Base-by-base conservation (phyloP, 2,329 filamentous ascomycete species). In the Calonectria ilicicola region DNA sequence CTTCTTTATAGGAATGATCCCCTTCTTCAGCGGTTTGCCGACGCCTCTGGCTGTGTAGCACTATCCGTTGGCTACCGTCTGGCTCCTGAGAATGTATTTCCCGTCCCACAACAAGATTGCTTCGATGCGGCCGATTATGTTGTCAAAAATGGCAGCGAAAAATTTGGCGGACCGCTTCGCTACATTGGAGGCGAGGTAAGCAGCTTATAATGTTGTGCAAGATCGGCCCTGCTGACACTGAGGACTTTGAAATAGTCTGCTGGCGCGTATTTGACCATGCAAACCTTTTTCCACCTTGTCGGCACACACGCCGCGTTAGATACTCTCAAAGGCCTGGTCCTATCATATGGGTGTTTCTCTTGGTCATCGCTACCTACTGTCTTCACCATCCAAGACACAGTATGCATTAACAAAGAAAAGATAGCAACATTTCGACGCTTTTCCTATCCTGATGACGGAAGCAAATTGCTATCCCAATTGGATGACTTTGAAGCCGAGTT, bases 1-100 rank as follows among this genome's bases (percentile, higher is more conserved):
- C n/a, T 15, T 14, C 4, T 29, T 21, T 8, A 19, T 12, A 70
- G 62, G 42, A 65, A 70, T 19, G 64, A 62, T 15, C 14, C 26
- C 19, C 46, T 70, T 5, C 70, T 70, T 15, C 70, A 72, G 53
- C 42, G 67, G 4, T 62, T 53, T 40, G 67, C 70, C 2, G 53
- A 72, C 27, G 53, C 66, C 5, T 65, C 66, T 1, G 58, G 51
- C 7, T 67, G 67, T 17, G 60, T 62, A 35, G 32, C 53, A 15
- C n/a, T 60, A 7, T 60, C 53, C 3, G 53, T 60, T 27, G 53
- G 38, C 14, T 60, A 60, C n/a, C 53, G 53, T 1, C 53, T 60
- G 15, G 53, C 53, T 21, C 53, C 53, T 1, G 53, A 60, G 35
- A 60, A 60, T n/a, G 21, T 6, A 60, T 60, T 60, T 60, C 53